These are phyloP conservation scores for Clonostachys chloroleuca DNA, from an alignment of 2,329 filamentous ascomycete species.

Conservation along the genomic window DNA sequence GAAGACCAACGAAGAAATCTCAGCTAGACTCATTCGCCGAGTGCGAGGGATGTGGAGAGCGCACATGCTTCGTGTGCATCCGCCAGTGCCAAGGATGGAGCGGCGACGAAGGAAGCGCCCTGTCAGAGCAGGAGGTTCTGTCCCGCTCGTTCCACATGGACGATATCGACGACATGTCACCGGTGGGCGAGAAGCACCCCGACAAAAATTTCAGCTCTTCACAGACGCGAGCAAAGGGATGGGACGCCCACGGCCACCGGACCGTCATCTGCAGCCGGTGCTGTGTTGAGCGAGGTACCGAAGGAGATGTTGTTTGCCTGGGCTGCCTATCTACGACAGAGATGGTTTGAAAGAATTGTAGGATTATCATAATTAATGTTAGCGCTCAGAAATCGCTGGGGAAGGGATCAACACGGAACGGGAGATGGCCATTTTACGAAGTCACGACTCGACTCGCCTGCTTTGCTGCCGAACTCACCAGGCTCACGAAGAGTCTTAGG, in stretches of 20 bases:
- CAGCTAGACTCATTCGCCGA: constrained; percentile 64
- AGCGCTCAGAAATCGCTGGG: too few relatives aligned
- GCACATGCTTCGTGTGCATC: constrained; percentile 67
- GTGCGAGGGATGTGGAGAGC: constrained; percentile 56
- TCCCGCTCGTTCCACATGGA: constrained; percentile 45
- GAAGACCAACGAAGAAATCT: constrained; percentile 58
- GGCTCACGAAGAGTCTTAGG: too few relatives aligned
- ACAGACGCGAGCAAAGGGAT: constrained; percentile 15
- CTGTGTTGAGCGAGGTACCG: constrained; percentile 59
- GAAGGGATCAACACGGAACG: too few relatives aligned
- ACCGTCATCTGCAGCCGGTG: constrained; percentile 62
- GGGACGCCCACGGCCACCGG: constrained; percentile 37
- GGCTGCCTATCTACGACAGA: constrained; percentile 37
- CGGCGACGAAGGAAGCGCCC: constrained; percentile 9
- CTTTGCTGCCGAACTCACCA: too few relatives aligned
- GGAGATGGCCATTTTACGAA: too few relatives aligned
- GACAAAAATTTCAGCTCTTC: background rate
- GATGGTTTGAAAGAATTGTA: too few relatives aligned
- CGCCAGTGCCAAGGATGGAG: constrained; percentile 53
- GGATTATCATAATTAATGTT: too few relatives aligned
- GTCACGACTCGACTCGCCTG: too few relatives aligned
- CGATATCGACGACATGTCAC: constrained; percentile 32
- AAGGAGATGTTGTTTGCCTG: constrained; percentile 64
- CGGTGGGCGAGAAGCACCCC: background rate
- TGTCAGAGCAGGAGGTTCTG: constrained; percentile 26